Base-by-base conservation (phyloP, 208 protist genomes). In the Angomonas deanei region DNA sequence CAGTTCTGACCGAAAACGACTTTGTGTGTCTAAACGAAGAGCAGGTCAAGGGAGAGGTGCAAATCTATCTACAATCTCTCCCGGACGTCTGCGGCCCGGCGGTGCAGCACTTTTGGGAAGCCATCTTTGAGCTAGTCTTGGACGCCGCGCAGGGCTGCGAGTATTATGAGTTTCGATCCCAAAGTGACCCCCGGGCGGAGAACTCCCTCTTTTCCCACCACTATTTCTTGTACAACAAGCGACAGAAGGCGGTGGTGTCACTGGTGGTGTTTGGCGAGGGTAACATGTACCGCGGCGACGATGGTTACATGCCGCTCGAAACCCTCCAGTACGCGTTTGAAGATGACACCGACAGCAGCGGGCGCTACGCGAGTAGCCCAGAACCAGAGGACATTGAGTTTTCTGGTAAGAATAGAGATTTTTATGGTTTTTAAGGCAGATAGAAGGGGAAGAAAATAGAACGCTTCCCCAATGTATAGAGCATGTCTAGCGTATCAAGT, bases 161-260 rank as follows among this genome's bases (percentile, higher is more conserved):
- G 58, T 88, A 84, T 66, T 92, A 82, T 60, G 74, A 82, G 61
- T 87, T 92, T 26, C 24, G 55, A 33, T 88, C 71, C 59, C 85
- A 72, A n/a, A 88, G 85, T 31, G 79, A 88, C 67, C 85, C 85
- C 5, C 73, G 74, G 50, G 76, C 70, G 38, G 72, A 76, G 27
- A 69, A 50, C 49, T 56, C 72, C 26, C 66, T 92, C 34, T 84
- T 82, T 38, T 71, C 85, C 2, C 78, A 84, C 26, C 80, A 88
- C 63, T 88, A 81, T 64, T 80, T 92, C 46, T 52, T 88, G 1
- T 92, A 88, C 70, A 86, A 88, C 70, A 82, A 70, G 34, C 55
- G 70, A 28, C 61, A 68, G 31, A 82, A 83, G 53, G 65, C 88
- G 53, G 61, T 92, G 11, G 85, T 92, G 56, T 55, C 76, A 42